Conservation (phyloP, 495 filamentous ascomycete genomes). For the Xylaria longipes region DNA sequence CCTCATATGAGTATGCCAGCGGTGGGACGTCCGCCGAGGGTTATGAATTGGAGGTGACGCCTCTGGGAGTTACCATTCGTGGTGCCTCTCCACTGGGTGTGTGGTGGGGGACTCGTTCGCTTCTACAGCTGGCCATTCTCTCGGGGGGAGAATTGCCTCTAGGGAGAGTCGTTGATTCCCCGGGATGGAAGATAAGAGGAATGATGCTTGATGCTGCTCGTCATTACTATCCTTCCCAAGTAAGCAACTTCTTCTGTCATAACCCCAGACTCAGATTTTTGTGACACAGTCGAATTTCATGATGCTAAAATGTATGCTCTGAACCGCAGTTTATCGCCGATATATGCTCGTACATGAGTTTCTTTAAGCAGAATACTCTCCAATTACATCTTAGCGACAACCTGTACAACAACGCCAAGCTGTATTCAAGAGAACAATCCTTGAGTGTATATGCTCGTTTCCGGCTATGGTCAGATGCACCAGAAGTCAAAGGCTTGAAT, state of each 20-base stretch:
- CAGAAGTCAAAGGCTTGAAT: constrained; percentile 51
- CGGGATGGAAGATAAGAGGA: constrained; percentile 57
- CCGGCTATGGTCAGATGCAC: constrained; percentile 46
- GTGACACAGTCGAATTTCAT: neutral
- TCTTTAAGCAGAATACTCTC: constrained; percentile 62
- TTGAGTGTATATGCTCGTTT: constrained; percentile 54
- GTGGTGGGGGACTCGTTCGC: constrained; percentile 60
- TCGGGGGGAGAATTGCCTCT: constrained; percentile 41
- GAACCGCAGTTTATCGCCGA: constrained; percentile 53
- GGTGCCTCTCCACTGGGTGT: constrained; percentile 59
- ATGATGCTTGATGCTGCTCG: constrained; percentile 58
- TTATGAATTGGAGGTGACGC: constrained; percentile 50
- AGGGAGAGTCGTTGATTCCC: constrained; percentile 50
- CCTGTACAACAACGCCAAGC: constrained; percentile 50
- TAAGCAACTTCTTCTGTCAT: constrained; percentile 17
- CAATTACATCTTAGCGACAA: constrained; percentile 62
- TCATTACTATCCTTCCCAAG: constrained; percentile 56
- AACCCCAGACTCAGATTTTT: neutral
- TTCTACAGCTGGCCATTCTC: constrained; percentile 55
- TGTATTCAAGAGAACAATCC: constrained; percentile 45
- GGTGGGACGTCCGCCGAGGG: constrained; percentile 54
- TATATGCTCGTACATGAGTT: constrained; percentile 59
- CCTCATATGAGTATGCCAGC: constrained; percentile 48
- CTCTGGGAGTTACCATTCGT: constrained; percentile 48
- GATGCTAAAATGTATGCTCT: neutral